These are phyloP conservation scores for Alternaria viburni DNA, from an alignment of 2,329 filamentous ascomycete species.

Conservation along the genomic window DNA sequence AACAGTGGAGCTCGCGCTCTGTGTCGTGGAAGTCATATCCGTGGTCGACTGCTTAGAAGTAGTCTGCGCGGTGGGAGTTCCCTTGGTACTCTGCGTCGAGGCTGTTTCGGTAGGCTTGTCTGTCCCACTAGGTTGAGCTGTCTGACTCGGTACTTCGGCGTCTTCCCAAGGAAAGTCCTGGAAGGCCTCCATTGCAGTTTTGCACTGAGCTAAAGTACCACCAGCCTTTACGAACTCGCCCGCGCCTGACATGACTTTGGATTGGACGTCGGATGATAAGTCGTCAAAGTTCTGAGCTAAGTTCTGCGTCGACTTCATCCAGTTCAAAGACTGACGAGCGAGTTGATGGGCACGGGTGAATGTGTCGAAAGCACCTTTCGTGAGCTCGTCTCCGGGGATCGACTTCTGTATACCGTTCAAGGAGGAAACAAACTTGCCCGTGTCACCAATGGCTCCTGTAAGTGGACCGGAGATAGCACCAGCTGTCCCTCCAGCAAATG, in stretches of 20 bases:
- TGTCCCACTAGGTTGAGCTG: neutral
- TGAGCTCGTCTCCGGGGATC: constrained; percentile 8
- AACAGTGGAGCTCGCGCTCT: neutral
- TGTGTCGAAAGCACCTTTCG: neutral
- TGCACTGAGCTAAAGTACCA: constrained; percentile 10
- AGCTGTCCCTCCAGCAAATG: constrained; percentile 7
- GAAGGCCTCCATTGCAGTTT: constrained; percentile 12
- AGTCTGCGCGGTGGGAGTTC: neutral
- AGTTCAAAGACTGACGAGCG: constrained; percentile 15
- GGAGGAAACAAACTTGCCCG: constrained; percentile 8
- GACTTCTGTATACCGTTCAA: constrained; percentile 25
- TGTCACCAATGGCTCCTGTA: constrained; percentile 3
- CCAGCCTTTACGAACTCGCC: neutral
- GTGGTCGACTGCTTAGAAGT: neutral
- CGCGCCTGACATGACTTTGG: neutral
- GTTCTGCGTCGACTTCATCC: constrained; percentile 15
- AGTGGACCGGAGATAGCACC: constrained; percentile 7
- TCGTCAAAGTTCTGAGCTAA: constrained; percentile 12
- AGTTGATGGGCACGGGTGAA: constrained; percentile 11
- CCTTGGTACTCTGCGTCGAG: neutral
- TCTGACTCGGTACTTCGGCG: constrained; percentile 2
- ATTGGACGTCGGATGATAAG: constrained; percentile 6
- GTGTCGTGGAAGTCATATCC: neutral
- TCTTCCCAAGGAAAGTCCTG: constrained; percentile 20
- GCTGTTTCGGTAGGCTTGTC: neutral